Base-by-base conservation (phyloP, 345 rosid species). In the Litchi chinensis region DNA sequence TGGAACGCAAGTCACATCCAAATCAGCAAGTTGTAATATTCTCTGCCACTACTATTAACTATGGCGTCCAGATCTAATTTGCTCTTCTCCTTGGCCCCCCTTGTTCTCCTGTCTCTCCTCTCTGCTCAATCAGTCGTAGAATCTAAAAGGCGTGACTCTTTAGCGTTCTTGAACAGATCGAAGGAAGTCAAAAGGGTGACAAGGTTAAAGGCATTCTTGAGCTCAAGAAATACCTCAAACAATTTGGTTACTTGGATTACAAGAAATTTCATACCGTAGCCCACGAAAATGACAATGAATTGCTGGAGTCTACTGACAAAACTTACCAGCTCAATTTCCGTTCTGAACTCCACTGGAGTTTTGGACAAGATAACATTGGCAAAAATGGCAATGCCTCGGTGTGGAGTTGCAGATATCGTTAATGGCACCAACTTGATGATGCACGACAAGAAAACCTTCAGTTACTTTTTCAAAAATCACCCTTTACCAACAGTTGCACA, bases 171-270 rank as follows among this genome's bases (percentile, higher is more conserved):
- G 10, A 65, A 83, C 76, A 78, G 5, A 80, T 86, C 1, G 10
- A 82, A 54, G 91, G 89, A 13, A 78, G 85, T 46, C 81, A 77
- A 37, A 79, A 83, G 67, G 88, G 86, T 3, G 85, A 83, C 19
- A 83, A 75, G 5, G n/a, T 80, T 32, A 73, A 66, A 67, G 87
- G 82, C 77, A 64, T 89, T 15, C 66, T 70, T 22, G 10, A 77
- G 8, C 84, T 85, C 74, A 87, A 82, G 48, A 77, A 77, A 8
- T 84, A 81, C 52, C 75, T 85, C 16, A 41, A 85, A 10, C 40
- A 21, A 0, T 89, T 83, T 19, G 86, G 89, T 57, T 87, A 89
- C 84, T 63, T 85, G 68, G 52, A 39, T 67, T 62, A 69, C 13
- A 48, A 52, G 43, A 50, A 5, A 12, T 43, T 65, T 26, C 21